These are phyloP conservation scores for Trichomonas gallinae DNA, from an alignment of 208 protist genomes.

Conservation along the genomic window DNA sequence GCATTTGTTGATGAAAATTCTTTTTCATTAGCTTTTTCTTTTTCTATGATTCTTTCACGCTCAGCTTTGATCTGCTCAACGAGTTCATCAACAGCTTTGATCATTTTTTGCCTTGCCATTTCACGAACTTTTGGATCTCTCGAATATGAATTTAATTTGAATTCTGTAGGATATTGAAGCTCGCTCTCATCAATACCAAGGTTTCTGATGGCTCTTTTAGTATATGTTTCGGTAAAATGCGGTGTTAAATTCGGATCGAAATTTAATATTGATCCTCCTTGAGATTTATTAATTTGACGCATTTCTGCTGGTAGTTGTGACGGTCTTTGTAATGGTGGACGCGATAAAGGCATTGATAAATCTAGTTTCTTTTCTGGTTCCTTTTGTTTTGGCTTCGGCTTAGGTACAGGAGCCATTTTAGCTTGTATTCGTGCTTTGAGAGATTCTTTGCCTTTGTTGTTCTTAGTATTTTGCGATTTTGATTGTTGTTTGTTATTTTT, in stretches of 20 bases:
- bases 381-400: neutral
- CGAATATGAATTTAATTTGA: neutral
- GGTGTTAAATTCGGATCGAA: neutral
- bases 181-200: neutral
- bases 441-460: neutral
- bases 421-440: neutral
- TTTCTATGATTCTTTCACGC: neutral
- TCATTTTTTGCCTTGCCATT: neutral
- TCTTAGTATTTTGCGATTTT: neutral
- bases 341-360: neutral
- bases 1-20: neutral
- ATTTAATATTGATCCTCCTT: neutral
- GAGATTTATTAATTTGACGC: neutral
- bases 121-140: constrained; percentile 14
- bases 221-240: constrained; percentile 1
- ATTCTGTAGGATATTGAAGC: neutral
- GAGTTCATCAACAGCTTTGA: neutral
- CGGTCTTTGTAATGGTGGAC: neutral
- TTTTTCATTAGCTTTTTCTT: neutral
- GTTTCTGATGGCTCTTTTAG: neutral
- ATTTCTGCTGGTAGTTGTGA: neutral
- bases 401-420: neutral
- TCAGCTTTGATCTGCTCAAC: neutral
- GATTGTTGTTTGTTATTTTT: neutral
- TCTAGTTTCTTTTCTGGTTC: neutral